Evolutionary conservation across 2,329 filamentous ascomycete species (phyloP), one percentile per base, ranked within the genome.

Genomic region (Raffaelea ambrosiae): DNA sequence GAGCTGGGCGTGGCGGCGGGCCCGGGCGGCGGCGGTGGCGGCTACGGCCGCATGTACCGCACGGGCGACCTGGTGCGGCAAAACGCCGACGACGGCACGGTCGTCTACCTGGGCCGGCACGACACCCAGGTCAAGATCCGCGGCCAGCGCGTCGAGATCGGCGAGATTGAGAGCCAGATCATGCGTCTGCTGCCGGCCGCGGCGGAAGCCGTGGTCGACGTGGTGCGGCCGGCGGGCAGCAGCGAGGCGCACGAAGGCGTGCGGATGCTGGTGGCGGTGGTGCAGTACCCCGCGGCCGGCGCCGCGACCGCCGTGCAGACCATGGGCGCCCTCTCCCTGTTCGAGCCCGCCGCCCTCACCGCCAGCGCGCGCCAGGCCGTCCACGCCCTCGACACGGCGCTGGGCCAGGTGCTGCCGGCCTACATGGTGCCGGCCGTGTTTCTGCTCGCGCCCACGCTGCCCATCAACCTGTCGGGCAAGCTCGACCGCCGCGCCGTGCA

Each of bases 401-500:
- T 22, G 40, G 20, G 20, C 4, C 21, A 26, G 40, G n/a, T 14
- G 40, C 21, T 43, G 14, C 21, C 23, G 11, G 9, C 9, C 40
- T 29, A 43, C 40, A 43, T 43, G 40, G 16, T 43, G 21, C 40
- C 40, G 21, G 8, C 7, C 40, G 5, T 43, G 21, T 43, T 4
- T 11, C 5, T 43, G 23, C 22, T 21, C 10, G 4, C 26, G 40
- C 10, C 18, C 8, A 49, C 52, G 4, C 31, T 48, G 14, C 44
- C 57, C 21, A 47, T 58, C 26, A 46, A 50, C 16, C 47, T 66
- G 1, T 67, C 46, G 3, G 21, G 70, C 40, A 70, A 74, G 39
- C 66, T 70, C 7, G 66, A 65, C 1, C 62, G 74, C 2, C n/a
- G n/a, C n/a, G 16, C 31, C 16, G 31, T 33, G 9, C 31, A 33